Evolutionary conservation across 306 rosid genomes (phyloP).

Genomic region (Senna siamea): DNA sequence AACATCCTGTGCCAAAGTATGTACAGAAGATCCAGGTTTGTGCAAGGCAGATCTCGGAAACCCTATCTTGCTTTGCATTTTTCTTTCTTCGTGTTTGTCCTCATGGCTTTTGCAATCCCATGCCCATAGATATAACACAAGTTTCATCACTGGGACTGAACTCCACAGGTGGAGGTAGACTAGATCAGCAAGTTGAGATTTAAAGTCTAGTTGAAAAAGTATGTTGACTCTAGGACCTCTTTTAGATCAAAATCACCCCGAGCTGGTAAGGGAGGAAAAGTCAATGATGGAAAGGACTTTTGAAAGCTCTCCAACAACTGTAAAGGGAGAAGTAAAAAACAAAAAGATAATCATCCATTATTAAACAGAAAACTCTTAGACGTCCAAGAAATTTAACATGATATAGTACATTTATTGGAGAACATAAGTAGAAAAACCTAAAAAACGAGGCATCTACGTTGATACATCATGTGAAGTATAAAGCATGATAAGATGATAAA

Average conservation of each 20-base stretch:
- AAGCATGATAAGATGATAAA: background rate
- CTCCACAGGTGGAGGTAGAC: conserved; percentile 37
- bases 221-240: conserved; percentile 73
- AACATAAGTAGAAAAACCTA: background rate
- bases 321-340: background rate
- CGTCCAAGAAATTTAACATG: conserved; percentile 19
- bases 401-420: conserved; percentile 1
- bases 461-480: background rate
- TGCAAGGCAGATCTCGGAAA: conserved; percentile 24
- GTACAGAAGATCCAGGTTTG: conserved; percentile 32
- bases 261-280: conserved; percentile 76
- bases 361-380: conserved; percentile 26
- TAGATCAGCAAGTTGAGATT: conserved; percentile 30
- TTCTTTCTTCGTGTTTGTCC: conserved; percentile 29
- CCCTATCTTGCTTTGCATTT: conserved; percentile 32
- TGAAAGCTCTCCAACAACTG: conserved; percentile 81
- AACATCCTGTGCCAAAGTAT: conserved; percentile 30
- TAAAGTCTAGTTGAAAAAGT: conserved; percentile 76
- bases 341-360: conserved; percentile 19
- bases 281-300: conserved; percentile 64
- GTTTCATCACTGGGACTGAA: conserved; percentile 35
- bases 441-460: background rate
- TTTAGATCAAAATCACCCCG: conserved; percentile 87
- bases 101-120: conserved; percentile 28
- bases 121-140: conserved; percentile 35